Evolutionary conservation across 495 filamentous ascomycete genomes (phyloP).

Genomic region (Articulospora tetracladia): DNA sequence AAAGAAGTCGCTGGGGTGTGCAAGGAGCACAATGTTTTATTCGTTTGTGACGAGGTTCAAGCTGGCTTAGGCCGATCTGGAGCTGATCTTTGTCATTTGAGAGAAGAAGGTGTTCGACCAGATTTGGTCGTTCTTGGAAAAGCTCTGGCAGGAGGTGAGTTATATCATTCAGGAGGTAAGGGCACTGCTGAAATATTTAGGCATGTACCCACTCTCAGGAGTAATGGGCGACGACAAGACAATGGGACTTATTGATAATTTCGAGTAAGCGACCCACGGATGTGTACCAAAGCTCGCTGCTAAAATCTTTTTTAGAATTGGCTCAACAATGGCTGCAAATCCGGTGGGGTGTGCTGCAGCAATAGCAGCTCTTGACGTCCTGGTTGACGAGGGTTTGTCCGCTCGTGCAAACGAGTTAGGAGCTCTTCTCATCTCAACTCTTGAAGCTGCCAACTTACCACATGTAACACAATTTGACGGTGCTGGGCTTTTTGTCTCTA

Average conservation of each 20-base stretch:
- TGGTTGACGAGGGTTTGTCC: not conserved
- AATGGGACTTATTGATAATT: no score
- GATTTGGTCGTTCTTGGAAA: not conserved
- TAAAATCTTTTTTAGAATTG: no score
- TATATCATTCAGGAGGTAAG: no score
- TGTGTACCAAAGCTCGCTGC: no score
- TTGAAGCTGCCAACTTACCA: not conserved
- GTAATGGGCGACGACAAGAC: no score
- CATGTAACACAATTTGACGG: not conserved
- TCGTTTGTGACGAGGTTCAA: slow-evolving; percentile 1
- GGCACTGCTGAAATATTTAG: no score
- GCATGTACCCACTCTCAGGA: no score
- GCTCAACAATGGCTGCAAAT: no score
- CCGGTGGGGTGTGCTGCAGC: no score
- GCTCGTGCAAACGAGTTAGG: not conserved
- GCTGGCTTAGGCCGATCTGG: not conserved
- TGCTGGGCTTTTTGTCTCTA: not conserved
- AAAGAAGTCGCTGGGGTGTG: not conserved
- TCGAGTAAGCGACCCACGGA: no score
- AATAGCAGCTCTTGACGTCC: no score
- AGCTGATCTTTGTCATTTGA: slow-evolving; percentile 1
- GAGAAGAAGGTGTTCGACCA: not conserved
- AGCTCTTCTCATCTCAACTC: not conserved
- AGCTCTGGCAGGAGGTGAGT: not conserved
- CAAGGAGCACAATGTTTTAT: not conserved